A percentile compares a stretch with the other conserved stretches of the same genome.
Evolutionary conservation across 1,284 basidiomycete species (phyloP).

Genomic region (Malassezia vespertilionis): DNA sequence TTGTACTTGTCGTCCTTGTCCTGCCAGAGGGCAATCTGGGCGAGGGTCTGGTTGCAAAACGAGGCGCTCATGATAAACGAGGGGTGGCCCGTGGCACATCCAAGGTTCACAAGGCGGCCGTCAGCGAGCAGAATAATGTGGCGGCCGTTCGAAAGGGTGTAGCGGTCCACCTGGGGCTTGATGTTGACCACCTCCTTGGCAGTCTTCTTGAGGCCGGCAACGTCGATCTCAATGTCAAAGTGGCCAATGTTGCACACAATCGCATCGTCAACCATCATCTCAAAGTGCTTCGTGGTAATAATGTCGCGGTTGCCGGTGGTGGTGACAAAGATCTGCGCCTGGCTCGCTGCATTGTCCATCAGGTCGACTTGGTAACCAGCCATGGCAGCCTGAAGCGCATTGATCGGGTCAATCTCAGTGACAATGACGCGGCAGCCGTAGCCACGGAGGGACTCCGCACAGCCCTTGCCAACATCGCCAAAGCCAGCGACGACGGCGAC

Average conservation of each 20-base stretch:
- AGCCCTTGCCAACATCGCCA: slow-evolving; percentile 98
- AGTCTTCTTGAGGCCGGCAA: slow-evolving; percentile 94
- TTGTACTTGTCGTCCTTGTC: slow-evolving; percentile 64
- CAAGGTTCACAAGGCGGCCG: slow-evolving; percentile 96
- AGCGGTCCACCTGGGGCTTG: slow-evolving; percentile 99
- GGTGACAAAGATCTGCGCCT: slow-evolving; percentile 88
- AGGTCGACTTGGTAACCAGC: slow-evolving; percentile 96
- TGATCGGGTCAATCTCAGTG: slow-evolving; percentile 99
- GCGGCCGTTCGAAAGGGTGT: slow-evolving; percentile 59
- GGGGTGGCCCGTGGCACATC: slow-evolving; percentile 57
- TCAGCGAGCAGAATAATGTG: slow-evolving; percentile 96
- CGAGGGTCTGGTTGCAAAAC: slow-evolving; percentile 95
- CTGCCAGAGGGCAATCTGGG: slow-evolving; percentile 96
- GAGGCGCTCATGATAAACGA: slow-evolving; percentile 98
- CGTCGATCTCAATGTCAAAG: slow-evolving; percentile 98
- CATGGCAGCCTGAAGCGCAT: slow-evolving; percentile 98
- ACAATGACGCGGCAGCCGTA: slow-evolving; percentile 93
- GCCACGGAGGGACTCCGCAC: slow-evolving; percentile 89
- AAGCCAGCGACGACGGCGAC: slow-evolving; percentile 96
- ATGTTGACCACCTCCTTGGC: slow-evolving; percentile 76
- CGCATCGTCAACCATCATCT: slow-evolving; percentile 91
- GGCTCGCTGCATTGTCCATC: slow-evolving; percentile 89
- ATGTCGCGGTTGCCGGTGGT: slow-evolving; percentile 99
- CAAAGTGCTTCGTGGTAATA: slow-evolving; percentile 84
- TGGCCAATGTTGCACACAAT: slow-evolving; percentile 99